These are phyloP conservation scores for Trichoderma polysporum DNA, from an alignment of 2,329 filamentous ascomycete genomes.

Conservation along the genomic window DNA sequence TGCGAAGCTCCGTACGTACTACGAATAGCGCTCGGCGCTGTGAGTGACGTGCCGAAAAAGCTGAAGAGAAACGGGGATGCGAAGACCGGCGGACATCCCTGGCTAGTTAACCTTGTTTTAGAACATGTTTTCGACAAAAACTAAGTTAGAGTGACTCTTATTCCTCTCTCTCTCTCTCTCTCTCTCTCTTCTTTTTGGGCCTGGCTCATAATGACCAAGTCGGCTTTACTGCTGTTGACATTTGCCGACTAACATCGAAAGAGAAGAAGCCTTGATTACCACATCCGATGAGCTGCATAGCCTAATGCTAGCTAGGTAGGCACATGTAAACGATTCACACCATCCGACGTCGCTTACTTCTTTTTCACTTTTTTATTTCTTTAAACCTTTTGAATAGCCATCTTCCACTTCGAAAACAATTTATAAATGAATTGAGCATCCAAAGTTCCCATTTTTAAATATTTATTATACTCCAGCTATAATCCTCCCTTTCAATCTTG, in stretches of 20 bases:
- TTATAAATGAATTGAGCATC: not conserved
- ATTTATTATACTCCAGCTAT: not conserved
- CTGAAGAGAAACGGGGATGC: not conserved
- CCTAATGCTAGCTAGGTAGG: not conserved
- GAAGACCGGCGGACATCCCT: not conserved
- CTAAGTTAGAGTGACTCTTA: not conserved
- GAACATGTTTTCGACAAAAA: not conserved
- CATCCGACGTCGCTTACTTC: slow-evolving; percentile 6
- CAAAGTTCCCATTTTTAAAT: not conserved
- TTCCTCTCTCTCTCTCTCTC: too few relatives aligned
- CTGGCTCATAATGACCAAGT: not conserved
- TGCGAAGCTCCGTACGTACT: not conserved
- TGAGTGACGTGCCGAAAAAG: not conserved
- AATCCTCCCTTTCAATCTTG: not conserved
- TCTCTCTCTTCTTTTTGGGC: too few relatives aligned
- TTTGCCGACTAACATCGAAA: not conserved
- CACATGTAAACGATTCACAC: not conserved
- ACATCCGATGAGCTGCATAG: not conserved
- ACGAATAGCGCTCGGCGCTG: not conserved
- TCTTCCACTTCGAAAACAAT: not conserved
- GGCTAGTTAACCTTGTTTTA: not conserved
- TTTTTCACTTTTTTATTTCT: not conserved
- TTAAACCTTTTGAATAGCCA: not conserved
- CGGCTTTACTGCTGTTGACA: not conserved
- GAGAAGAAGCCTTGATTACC: not conserved